Evolutionary conservation across 768 basidiomycete species (phyloP).

Genomic region (Inosperma sp.): DNA sequence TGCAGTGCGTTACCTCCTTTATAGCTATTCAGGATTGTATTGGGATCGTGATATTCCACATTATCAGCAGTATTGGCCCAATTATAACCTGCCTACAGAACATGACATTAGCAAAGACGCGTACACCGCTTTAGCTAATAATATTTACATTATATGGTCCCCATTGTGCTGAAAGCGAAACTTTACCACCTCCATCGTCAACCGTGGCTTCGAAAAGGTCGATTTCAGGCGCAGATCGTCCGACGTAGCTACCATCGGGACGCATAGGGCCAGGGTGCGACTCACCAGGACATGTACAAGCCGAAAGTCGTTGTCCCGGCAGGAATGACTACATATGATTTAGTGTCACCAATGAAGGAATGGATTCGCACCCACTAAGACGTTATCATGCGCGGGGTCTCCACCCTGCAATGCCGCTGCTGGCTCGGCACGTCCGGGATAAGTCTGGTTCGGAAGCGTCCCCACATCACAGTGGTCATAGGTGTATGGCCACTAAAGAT

Average conservation of each 20-base stretch:
- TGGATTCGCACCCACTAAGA: constrained; percentile 25
- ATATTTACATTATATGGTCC: constrained; percentile 55
- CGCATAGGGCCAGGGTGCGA: constrained; percentile 40
- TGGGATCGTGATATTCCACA: constrained; percentile 41
- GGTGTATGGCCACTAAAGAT: constrained; percentile 57
- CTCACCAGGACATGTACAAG: constrained; percentile 42
- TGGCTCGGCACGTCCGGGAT: constrained; percentile 53
- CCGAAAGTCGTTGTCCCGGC: constrained; percentile 31
- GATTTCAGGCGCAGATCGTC: constrained; percentile 67
- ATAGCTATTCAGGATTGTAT: constrained; percentile 51
- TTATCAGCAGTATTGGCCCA: constrained; percentile 52
- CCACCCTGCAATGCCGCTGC: constrained; percentile 42
- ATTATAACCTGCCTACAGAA: constrained; percentile 46
- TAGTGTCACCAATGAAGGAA: neutral
- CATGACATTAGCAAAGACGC: constrained; percentile 20
- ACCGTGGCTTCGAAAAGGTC: constrained; percentile 61
- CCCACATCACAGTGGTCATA: constrained; percentile 80
- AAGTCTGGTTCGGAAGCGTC: constrained; percentile 73
- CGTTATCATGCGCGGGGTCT: constrained; percentile 40
- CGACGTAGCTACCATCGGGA: constrained; percentile 52
- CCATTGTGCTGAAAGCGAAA: constrained; percentile 49
- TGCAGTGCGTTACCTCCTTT: constrained; percentile 50
- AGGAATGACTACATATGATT: constrained; percentile 51
- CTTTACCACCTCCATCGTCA: constrained; percentile 26
- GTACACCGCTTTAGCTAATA: too few species aligned